Percentiles rank a stretch among this genome's conserved stretches.
Evolutionary conservation across 106 monocot species (phyloP).

Genomic region (Dactylorhiza incarnata): DNA sequence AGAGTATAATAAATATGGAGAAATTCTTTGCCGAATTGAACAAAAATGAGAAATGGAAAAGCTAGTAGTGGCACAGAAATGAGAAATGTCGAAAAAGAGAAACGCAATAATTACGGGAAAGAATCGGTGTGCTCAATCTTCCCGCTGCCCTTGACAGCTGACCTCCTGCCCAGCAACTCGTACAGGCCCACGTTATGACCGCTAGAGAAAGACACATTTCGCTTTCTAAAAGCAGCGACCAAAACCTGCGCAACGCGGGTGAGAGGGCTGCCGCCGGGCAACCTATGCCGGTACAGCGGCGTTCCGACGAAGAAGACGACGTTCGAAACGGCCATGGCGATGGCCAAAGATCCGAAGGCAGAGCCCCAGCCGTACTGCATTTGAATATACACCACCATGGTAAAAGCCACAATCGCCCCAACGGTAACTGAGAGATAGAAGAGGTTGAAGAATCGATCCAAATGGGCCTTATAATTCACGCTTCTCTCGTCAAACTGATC

Average conservation of each 20-base stretch:
- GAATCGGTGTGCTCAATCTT: constrained; percentile 82
- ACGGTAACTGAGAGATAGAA: constrained; percentile 83
- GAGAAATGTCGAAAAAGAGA: background rate
- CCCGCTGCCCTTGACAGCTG: constrained; percentile 75
- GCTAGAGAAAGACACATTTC: constrained; percentile 44
- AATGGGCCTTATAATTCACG: constrained; percentile 44
- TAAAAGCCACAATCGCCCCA: constrained; percentile 82
- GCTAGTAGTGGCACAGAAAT: background rate
- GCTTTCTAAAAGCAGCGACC: constrained; percentile 72
- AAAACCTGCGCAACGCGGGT: constrained; percentile 79
- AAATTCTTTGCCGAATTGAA: background rate
- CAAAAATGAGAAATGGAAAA: background rate
- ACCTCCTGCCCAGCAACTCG: constrained; percentile 64
- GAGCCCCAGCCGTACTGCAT: constrained; percentile 76
- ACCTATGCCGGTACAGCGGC: constrained; percentile 61
- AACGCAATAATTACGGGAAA: constrained; percentile 38
- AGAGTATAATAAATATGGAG: background rate
- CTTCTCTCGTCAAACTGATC: constrained; percentile 86
- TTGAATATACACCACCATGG: constrained; percentile 82
- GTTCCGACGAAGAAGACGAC: constrained; percentile 71
- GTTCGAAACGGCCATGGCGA: constrained; percentile 81
- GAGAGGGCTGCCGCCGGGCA: constrained; percentile 88
- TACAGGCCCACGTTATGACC: constrained; percentile 55
- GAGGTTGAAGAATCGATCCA: constrained; percentile 85
- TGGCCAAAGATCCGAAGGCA: constrained; percentile 74